Evolutionary conservation across 2,329 filamentous ascomycete genomes (phyloP), one percentile per base, ranked within the genome.

Genomic region (Apiospora arundinis): DNA sequence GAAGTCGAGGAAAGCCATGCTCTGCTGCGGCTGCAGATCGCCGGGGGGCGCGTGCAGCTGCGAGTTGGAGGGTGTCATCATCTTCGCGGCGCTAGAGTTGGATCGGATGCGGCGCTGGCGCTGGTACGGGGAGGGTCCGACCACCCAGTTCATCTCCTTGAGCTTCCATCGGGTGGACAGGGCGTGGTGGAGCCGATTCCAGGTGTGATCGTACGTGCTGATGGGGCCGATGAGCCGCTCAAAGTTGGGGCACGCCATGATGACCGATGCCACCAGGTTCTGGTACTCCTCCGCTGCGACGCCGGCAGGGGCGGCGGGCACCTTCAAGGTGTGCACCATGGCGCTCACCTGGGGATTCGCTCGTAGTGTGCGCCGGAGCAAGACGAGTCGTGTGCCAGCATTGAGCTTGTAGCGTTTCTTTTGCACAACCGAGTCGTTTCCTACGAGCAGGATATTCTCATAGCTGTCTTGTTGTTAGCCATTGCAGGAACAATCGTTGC

Each of bases 211-310:
- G 76, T 91, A 90, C 4, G 80, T 78, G 2, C 86, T 84, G 70
- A 88, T 84, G 49, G 88, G 86, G 0, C 90, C 89, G 14, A 85
- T 80, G 8, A 92, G 80, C 68, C 85, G 83, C 79, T 92, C 90
- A 14, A 92, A 81, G 74, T 92, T 91, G 2, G 90, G 90, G 71
- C 90, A 92, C 0, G 88, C 86, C 89, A 91, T 90, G 71, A 92
- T 83, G 32, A 92, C 80, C 6, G 90, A 87, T 0, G 90, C 89
- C 1, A 91, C 83, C 3, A 89, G 78, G 74, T 90, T 85, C 72
- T 89, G 84, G 75, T 92, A 91, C 65, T 86, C 83, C 46, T 86
- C 85, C 23, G 80, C 67, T 14, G 82, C 75, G n/a, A 82, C 78
- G 16, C 81, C 80, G 40, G 82, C 80, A 0, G 83, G 83, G 14